Evolutionary conservation across 2,329 filamentous ascomycete genomes (phyloP).

Genomic region (Trichoderma breve): DNA sequence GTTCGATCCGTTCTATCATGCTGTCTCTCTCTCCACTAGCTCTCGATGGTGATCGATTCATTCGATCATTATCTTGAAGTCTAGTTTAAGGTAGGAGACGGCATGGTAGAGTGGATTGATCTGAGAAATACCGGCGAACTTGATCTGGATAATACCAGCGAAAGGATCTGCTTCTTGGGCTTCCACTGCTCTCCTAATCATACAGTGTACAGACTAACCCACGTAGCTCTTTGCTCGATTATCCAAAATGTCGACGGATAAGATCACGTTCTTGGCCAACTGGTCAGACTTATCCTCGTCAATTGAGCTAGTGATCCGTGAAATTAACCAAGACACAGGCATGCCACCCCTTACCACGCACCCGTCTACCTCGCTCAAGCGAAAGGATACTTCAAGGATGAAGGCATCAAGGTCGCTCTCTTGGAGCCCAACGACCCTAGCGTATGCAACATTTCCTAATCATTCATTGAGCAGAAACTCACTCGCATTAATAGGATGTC

Average conservation of each 20-base stretch:
- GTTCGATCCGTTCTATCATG: constrained; percentile 33
- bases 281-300: constrained; percentile 54
- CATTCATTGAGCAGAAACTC: background rate
- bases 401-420: constrained; percentile 74
- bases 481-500: constrained; percentile 55
- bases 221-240: constrained; percentile 43
- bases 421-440: constrained; percentile 78
- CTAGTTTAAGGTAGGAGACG: background rate
- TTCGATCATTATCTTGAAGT: background rate
- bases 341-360: constrained; percentile 78
- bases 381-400: constrained; percentile 71
- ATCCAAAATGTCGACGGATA: constrained; percentile 71
- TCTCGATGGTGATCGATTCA: background rate
- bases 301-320: background rate
- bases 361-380: constrained; percentile 74
- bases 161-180: constrained; percentile 78
- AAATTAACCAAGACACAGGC: constrained; percentile 49
- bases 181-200: constrained; percentile 31
- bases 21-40: background rate
- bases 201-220: constrained; percentile 45
- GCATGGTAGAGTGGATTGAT: constrained; percentile 36
- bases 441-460: constrained; percentile 35
- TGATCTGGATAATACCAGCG: constrained; percentile 87
- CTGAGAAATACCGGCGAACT: constrained; percentile 82
- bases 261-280: constrained; percentile 83